Conservation (phyloP, 495 filamentous ascomycete genomes). For the Tetracladium setigerum region DNA sequence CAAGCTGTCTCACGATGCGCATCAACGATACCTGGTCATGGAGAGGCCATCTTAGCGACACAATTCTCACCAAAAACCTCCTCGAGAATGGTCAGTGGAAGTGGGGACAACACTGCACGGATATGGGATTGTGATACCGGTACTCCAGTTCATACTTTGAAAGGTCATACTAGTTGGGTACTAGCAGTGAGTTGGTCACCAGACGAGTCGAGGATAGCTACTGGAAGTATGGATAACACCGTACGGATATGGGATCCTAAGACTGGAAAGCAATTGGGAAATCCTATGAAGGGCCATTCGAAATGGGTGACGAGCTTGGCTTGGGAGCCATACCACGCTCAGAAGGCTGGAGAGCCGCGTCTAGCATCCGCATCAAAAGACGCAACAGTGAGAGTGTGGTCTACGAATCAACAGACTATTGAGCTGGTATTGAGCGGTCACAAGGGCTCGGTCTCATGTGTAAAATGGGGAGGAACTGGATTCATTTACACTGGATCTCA, state of each 20-base stretch:
- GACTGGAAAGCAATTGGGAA: slow-evolving; percentile 68
- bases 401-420: slow-evolving; percentile 66
- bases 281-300: slow-evolving; percentile 77
- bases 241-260: slow-evolving; percentile 86
- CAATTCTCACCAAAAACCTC: slow-evolving; percentile 82
- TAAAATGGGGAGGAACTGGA: slow-evolving; percentile 89
- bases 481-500: slow-evolving; percentile 84
- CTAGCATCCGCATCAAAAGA: slow-evolving; percentile 89
- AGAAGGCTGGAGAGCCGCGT: slow-evolving; percentile 63
- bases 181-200: slow-evolving; percentile 81
- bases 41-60: slow-evolving; percentile 80
- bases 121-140: slow-evolving; percentile 96
- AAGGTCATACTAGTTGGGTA: slow-evolving; percentile 93
- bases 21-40: slow-evolving; percentile 83
- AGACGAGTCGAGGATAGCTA: slow-evolving; percentile 74
- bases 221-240: slow-evolving; percentile 89
- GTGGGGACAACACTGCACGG: slow-evolving; percentile 84
- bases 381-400: slow-evolving; percentile 82
- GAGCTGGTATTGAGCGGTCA: slow-evolving; percentile 83
- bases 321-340: slow-evolving; percentile 93
- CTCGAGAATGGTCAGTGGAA: slow-evolving; percentile 77
- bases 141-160: slow-evolving; percentile 80
- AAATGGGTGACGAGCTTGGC: slow-evolving; percentile 84
- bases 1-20: slow-evolving; percentile 86
- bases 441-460: slow-evolving; percentile 79